phyloP scores from a whole-genome alignment of 352 stramenopile genomes.

The Phytophthora capsici region DNA sequence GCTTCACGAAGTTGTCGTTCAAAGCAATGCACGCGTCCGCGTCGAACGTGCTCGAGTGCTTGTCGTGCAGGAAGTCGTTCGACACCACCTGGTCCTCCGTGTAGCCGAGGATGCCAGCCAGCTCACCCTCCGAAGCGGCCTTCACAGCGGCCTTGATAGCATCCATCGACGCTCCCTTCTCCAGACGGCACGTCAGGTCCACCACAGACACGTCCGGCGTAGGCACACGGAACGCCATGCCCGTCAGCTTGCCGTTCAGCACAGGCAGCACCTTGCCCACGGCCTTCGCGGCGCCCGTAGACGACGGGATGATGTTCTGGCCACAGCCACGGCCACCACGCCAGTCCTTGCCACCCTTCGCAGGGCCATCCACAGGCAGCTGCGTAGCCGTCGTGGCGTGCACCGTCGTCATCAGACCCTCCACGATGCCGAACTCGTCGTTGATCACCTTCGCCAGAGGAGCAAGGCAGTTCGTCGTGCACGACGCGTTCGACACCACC shows the following conservation, averaged over 20 bases:
- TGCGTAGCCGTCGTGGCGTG: conserved; percentile 98
- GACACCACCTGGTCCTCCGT: conserved; percentile 97
- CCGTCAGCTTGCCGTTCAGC: conserved; percentile 93
- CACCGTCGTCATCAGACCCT: conserved; percentile 99
- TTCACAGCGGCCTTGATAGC: conserved; percentile 98
- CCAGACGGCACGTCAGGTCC: conserved; percentile 84
- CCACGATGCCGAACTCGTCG: conserved; percentile 98
- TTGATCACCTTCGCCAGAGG: conserved; percentile 98
- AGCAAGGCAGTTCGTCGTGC: conserved; percentile 99
- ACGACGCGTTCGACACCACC: conserved; percentile 98
- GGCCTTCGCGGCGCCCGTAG: conserved; percentile 95
- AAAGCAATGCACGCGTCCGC: conserved; percentile 61
- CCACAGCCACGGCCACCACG: conserved; percentile 95
- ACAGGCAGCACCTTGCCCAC: conserved; percentile 78
- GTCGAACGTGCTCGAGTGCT: conserved; percentile 52
- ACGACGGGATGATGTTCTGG: conserved; percentile 99
- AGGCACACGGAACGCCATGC: conserved; percentile 92
- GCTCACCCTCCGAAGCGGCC: conserved; percentile 88
- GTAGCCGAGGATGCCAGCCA: conserved; percentile 98
- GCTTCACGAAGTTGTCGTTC: conserved; percentile 98
- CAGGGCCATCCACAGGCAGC: conserved; percentile 96
- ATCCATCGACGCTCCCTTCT: conserved; percentile 95
- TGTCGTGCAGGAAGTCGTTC: conserved; percentile 96
- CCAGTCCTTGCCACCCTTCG: conserved; percentile 96
- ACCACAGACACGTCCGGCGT: conserved; percentile 92